Conservation (phyloP, 1,284 basidiomycete genomes). For the Cryptococcus maquisensis region DNA sequence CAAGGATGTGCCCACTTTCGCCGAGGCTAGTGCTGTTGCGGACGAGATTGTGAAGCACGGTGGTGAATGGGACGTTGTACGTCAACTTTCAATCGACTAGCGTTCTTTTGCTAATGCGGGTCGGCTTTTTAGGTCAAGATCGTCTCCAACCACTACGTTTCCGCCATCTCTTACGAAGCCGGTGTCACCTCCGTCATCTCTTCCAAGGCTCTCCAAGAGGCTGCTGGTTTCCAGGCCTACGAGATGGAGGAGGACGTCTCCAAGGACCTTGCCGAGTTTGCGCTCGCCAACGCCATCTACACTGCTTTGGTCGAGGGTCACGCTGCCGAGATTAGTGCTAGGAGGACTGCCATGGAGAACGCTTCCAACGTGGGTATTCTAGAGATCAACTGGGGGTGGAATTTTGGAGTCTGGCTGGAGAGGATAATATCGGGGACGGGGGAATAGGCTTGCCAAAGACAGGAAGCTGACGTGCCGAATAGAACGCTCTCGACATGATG, state of each 20-base stretch:
- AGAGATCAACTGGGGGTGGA: too few species aligned
- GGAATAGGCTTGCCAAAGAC: background rate
- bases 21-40: slow-evolving; percentile 88
- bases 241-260: slow-evolving; percentile 95
- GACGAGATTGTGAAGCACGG: slow-evolving; percentile 86
- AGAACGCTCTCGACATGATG: slow-evolving; percentile 94
- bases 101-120: too few species aligned
- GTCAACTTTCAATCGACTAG: too few species aligned
- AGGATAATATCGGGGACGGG: background rate
- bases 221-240: slow-evolving; percentile 82
- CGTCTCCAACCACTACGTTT: slow-evolving; percentile 94
- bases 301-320: slow-evolving; percentile 92
- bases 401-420: too few species aligned
- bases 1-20: slow-evolving; percentile 93
- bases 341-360: slow-evolving; percentile 99
- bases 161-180: slow-evolving; percentile 88
- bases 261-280: slow-evolving; percentile 91
- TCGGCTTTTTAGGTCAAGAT: slow-evolving; percentile 67
- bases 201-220: slow-evolving; percentile 70
- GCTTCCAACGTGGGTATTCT: slow-evolving; percentile 70
- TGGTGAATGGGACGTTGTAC: slow-evolving; percentile 76
- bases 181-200: slow-evolving; percentile 72
- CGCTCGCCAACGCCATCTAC: slow-evolving; percentile 94
- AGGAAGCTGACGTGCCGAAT: background rate
- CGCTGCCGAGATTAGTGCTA: slow-evolving; percentile 72